These are phyloP conservation scores for Thelonectria blattea DNA, from an alignment of 2,329 filamentous ascomycete genomes.

Conservation along the genomic window DNA sequence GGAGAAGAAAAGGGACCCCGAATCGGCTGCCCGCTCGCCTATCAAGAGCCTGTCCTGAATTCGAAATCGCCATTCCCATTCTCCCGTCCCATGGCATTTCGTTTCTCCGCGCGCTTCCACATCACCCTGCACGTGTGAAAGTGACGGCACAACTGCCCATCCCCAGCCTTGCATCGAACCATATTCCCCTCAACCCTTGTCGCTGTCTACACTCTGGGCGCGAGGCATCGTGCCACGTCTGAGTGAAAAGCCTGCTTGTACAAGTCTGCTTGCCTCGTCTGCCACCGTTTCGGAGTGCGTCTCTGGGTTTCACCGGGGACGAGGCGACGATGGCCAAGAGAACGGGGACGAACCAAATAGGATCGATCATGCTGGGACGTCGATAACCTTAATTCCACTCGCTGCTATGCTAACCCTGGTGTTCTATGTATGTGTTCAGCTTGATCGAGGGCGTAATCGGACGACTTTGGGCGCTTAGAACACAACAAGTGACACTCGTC, in stretches of 20 bases:
- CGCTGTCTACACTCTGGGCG: conserved; percentile 22
- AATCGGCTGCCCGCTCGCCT: neutral
- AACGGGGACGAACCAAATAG: conserved; percentile 3
- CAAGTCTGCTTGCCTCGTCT: conserved; percentile 25
- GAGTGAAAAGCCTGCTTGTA: conserved; percentile 17
- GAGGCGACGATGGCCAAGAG: conserved; percentile 12
- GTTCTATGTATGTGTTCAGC: conserved; percentile 10
- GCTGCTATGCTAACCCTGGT: conserved; percentile 18
- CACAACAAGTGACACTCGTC: conserved; percentile 38
- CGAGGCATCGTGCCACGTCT: conserved; percentile 35
- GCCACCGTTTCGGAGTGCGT: conserved; percentile 12
- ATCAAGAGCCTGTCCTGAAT: conserved; percentile 10
- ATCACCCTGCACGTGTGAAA: neutral
- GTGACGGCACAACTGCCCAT: conserved; percentile 15
- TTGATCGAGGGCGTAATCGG: conserved; percentile 5
- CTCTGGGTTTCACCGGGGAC: conserved; percentile 28
- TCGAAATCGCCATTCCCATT: neutral
- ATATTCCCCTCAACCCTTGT: conserved; percentile 28
- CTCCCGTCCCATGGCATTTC: conserved; percentile 2
- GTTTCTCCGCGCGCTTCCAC: conserved; percentile 15
- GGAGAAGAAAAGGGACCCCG: neutral
- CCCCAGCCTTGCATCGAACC: conserved; percentile 31
- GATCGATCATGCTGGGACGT: conserved; percentile 27
- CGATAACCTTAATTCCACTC: conserved; percentile 20
- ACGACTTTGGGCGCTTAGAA: conserved; percentile 20